These are phyloP conservation scores for Boletus pseudo-olivaceus DNA, from an alignment of 768 basidiomycete species.

Conservation along the genomic window DNA sequence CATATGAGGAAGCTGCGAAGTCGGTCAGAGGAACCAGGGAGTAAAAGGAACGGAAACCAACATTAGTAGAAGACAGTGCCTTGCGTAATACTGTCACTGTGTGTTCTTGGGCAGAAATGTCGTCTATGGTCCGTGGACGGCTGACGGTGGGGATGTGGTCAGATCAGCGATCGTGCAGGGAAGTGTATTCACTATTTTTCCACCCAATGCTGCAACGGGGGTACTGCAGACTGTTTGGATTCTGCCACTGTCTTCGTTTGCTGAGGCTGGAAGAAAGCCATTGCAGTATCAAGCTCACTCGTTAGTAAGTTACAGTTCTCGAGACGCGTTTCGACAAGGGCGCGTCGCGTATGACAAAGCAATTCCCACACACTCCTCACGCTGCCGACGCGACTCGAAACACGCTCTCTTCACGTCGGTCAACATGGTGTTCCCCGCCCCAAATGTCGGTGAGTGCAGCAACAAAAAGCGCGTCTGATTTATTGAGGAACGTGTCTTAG, in stretches of 20 bases:
- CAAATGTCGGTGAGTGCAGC: constrained; percentile 15
- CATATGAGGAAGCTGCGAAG: constrained; percentile 92
- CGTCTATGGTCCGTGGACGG: constrained; percentile 96
- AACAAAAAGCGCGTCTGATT: constrained; percentile 1
- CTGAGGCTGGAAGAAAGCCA: constrained; percentile 66
- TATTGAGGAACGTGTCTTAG: constrained; percentile 11
- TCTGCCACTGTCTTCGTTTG: constrained; percentile 37
- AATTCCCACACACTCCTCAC: constrained; percentile 30
- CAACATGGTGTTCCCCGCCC: constrained; percentile 21
- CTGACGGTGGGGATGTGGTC: constrained; percentile 38
- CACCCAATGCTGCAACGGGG: constrained; percentile 86
- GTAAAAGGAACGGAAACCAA: constrained; percentile 28
- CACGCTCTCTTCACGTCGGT: constrained; percentile 8
- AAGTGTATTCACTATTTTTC: constrained; percentile 85
- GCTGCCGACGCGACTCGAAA: constrained; percentile 15
- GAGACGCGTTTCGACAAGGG: not conserved
- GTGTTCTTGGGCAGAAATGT: constrained; percentile 96
- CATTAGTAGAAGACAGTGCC: constrained; percentile 90
- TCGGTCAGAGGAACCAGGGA: constrained; percentile 9
- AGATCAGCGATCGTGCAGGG: not conserved
- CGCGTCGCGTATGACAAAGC: constrained; percentile 29
- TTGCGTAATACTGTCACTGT: constrained; percentile 90
- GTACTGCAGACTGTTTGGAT: constrained; percentile 48
- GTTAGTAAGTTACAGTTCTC: too few species aligned
- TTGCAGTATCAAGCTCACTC: constrained; percentile 21